phyloP scores from a whole-genome alignment of 257 asterid genomes.

The Scutellaria baicalensis region DNA sequence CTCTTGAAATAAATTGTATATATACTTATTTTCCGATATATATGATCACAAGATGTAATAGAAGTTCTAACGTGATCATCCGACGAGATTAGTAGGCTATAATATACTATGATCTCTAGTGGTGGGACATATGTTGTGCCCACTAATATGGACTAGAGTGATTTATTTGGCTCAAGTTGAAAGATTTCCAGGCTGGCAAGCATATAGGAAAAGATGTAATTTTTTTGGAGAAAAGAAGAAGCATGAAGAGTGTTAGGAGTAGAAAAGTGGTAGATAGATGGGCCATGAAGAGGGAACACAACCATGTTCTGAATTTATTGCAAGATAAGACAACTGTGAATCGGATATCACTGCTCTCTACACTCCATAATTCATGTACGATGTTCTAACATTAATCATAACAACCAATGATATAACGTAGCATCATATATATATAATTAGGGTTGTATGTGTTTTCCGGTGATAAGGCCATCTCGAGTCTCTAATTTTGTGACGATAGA shows the following conservation, averaged over 20 bases:
- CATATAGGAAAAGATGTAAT: conserved; percentile 6
- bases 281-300: conserved; percentile 15
- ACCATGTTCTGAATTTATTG: conserved; percentile 1
- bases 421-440: no score
- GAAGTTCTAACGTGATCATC: not conserved
- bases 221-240: not conserved
- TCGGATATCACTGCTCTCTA: not conserved
- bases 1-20: not conserved
- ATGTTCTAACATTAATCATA: no score
- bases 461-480: no score
- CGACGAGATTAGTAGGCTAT: not conserved
- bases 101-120: not conserved
- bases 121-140: conserved; percentile 12
- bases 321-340: not conserved
- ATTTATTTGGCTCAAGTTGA: conserved; percentile 10
- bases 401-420: no score
- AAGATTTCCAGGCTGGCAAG: conserved; percentile 14
- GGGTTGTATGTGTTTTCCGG: no score
- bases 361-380: not conserved
- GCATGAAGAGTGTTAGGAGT: not conserved
- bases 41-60: not conserved
- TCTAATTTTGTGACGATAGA: no score
- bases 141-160: conserved; percentile 9
- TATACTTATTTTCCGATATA: not conserved
- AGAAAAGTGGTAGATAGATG: not conserved